Evolutionary conservation across 1,139 yeast genomes (phyloP).

Genomic region (Nakaseomyces glabratus): DNA sequence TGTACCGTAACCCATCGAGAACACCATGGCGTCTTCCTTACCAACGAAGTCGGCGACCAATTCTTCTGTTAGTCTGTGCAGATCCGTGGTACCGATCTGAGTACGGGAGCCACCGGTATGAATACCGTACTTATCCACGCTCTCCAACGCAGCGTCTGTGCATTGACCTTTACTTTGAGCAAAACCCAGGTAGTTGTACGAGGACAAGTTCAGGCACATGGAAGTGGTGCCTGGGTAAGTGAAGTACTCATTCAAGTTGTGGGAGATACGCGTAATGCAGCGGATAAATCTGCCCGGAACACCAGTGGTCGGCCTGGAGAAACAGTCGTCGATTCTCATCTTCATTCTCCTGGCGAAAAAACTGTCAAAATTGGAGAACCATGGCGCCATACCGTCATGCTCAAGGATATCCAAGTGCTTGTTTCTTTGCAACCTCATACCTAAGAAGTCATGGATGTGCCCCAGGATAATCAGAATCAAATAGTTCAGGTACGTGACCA

Average conservation of each 20-base stretch:
- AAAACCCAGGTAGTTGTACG: slow-evolving; percentile 91
- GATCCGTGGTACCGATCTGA: slow-evolving; percentile 65
- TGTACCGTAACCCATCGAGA: slow-evolving; percentile 94
- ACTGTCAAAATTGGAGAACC: slow-evolving; percentile 89
- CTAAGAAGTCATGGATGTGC: slow-evolving; percentile 81
- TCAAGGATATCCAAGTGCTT: slow-evolving; percentile 61
- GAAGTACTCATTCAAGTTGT: slow-evolving; percentile 49
- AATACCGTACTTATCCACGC: slow-evolving; percentile 62
- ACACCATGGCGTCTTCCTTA: slow-evolving; percentile 77
- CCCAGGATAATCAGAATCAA: slow-evolving; percentile 79
- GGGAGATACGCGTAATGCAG: slow-evolving; percentile 66
- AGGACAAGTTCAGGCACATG: slow-evolving; percentile 77
- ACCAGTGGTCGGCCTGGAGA: slow-evolving; percentile 90
- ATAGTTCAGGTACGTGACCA: slow-evolving; percentile 78
- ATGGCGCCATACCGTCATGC: slow-evolving; percentile 88
- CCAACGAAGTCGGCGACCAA: slow-evolving; percentile 82
- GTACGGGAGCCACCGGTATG: slow-evolving; percentile 73
- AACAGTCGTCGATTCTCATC: slow-evolving; percentile 85
- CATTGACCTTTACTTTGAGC: slow-evolving; percentile 93
- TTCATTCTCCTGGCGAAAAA: slow-evolving; percentile 90
- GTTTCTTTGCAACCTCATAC: slow-evolving; percentile 59
- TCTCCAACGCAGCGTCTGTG: slow-evolving; percentile 64
- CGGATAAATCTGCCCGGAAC: slow-evolving; percentile 91
- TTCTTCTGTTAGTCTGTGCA: slow-evolving; percentile 66
- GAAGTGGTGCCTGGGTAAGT: slow-evolving; percentile 65